phyloP scores from a whole-genome alignment of 192 early-diverging fungal genomes.

The Coemansia sp. region DNA sequence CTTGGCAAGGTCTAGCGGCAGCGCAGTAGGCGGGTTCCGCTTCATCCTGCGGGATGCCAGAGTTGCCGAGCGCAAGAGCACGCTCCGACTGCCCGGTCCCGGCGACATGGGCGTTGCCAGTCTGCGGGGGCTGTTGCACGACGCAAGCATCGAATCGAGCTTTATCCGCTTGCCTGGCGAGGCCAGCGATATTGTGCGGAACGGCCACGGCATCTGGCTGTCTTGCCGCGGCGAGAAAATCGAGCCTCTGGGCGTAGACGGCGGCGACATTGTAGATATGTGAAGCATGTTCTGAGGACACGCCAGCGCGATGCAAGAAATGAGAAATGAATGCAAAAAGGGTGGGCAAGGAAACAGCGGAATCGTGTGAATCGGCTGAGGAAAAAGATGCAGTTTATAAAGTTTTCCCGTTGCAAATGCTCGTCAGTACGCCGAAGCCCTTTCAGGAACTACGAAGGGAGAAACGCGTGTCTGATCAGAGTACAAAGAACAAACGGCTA shows the following conservation, averaged over 20 bases:
- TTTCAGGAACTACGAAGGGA: neutral
- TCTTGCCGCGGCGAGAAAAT: slow-evolving; percentile 36
- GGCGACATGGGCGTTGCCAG: slow-evolving; percentile 1
- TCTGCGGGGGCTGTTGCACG: neutral
- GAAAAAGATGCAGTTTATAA: neutral
- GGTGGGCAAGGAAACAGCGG: neutral
- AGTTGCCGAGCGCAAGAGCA: slow-evolving; percentile 17
- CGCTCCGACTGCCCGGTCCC: slow-evolving; percentile 1
- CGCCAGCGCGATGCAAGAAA: neutral
- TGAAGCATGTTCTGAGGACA: slow-evolving; percentile 23
- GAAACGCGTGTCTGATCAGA: neutral
- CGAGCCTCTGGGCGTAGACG: slow-evolving; percentile 31
- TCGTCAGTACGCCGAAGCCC: neutral
- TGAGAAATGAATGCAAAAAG: slow-evolving; percentile 2
- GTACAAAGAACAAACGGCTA: neutral
- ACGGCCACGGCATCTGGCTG: slow-evolving; percentile 16
- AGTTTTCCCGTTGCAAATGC: neutral
- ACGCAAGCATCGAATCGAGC: slow-evolving; percentile 21
- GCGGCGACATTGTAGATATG: slow-evolving; percentile 35
- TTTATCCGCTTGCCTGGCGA: slow-evolving; percentile 25
- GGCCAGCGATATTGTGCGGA: slow-evolving; percentile 24
- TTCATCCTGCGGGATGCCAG: slow-evolving; percentile 35
- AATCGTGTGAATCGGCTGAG: neutral
- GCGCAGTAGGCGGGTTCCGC: slow-evolving; percentile 7
- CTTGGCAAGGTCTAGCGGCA: slow-evolving; percentile 16